These are phyloP conservation scores for Pistacia atlantica DNA, from an alignment of 345 rosid species.

Conservation along the genomic window DNA sequence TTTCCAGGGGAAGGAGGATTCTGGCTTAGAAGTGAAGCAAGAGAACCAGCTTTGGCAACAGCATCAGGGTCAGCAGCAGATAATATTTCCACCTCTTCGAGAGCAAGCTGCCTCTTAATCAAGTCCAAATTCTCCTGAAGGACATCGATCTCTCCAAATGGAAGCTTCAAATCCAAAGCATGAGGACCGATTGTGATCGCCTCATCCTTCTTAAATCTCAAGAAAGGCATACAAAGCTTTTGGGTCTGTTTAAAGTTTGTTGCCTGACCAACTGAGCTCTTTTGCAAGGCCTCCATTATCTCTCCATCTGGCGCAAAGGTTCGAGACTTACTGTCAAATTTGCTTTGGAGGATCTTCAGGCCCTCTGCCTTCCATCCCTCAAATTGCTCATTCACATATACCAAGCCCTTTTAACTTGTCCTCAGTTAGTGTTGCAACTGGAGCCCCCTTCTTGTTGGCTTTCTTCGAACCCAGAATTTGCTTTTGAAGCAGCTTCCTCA, in stretches of 20 bases:
- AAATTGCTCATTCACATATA: conserved; percentile 77
- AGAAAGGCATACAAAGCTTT: conserved; percentile 86
- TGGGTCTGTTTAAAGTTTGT: conserved; percentile 64
- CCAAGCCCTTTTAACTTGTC: conserved; percentile 54
- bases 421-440: conserved; percentile 48
- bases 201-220: conserved; percentile 87
- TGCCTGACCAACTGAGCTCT: conserved; percentile 52
- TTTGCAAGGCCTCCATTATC: conserved; percentile 61
- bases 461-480: conserved; percentile 74
- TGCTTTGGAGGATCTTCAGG: conserved; percentile 66
- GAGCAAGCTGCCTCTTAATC: conserved; percentile 77
- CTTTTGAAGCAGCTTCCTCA: conserved; percentile 81
- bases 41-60: conserved; percentile 54
- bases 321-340: conserved; percentile 44
- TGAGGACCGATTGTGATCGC: conserved; percentile 63
- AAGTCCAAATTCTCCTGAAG: conserved; percentile 72
- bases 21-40: conserved; percentile 49
- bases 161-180: conserved; percentile 76
- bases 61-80: conserved; percentile 50
- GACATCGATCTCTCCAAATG: conserved; percentile 87
- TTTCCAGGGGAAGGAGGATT: conserved; percentile 86
- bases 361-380: conserved; percentile 93
- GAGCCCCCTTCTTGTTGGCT: conserved; percentile 66
- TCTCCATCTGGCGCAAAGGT: conserved; percentile 66
- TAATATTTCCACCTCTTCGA: conserved; percentile 63